phyloP scores from a whole-genome alignment of 495 filamentous ascomycete genomes.

The Penicillium cataractarum region DNA sequence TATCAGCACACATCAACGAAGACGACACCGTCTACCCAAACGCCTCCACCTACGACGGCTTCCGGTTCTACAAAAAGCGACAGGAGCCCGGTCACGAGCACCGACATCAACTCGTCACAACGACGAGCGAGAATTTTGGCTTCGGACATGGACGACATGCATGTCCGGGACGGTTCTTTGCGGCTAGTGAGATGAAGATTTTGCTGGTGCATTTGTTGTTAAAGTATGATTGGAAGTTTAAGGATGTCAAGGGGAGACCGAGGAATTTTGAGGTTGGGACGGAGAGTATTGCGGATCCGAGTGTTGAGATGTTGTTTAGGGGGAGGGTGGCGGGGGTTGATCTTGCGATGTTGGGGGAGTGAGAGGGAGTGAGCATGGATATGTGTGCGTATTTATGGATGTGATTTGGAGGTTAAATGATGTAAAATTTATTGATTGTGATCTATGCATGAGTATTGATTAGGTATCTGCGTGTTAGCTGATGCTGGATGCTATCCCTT shows the following conservation, averaged over 20 bases:
- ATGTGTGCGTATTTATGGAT: background rate
- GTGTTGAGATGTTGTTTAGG: slow-evolving; percentile 35
- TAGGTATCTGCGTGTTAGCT: background rate
- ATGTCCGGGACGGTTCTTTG: slow-evolving; percentile 59
- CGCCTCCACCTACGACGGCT: slow-evolving; percentile 48
- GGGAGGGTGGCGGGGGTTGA: slow-evolving; percentile 34
- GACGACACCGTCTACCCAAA: slow-evolving; percentile 49
- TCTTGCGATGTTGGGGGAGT: slow-evolving; percentile 30
- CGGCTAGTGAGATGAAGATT: slow-evolving; percentile 53
- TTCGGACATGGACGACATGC: slow-evolving; percentile 59
- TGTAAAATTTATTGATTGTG: background rate
- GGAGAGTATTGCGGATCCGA: slow-evolving; percentile 35
- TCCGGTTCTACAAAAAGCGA: slow-evolving; percentile 50
- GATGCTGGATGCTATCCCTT: no score
- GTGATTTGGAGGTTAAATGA: background rate
- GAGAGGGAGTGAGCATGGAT: no score
- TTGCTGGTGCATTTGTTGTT: slow-evolving; percentile 48
- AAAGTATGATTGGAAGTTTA: slow-evolving; percentile 58
- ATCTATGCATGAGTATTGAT: background rate
- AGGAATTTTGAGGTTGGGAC: slow-evolving; percentile 31
- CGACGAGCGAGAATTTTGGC: slow-evolving; percentile 43
- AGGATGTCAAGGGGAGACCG: slow-evolving; percentile 25
- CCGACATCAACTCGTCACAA: slow-evolving; percentile 48
- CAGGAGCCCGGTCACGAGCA: slow-evolving; percentile 48
- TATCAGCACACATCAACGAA: slow-evolving; percentile 38